Conservation (phyloP, 495 filamentous ascomycete species). For the Wilcoxina mikolae region DNA sequence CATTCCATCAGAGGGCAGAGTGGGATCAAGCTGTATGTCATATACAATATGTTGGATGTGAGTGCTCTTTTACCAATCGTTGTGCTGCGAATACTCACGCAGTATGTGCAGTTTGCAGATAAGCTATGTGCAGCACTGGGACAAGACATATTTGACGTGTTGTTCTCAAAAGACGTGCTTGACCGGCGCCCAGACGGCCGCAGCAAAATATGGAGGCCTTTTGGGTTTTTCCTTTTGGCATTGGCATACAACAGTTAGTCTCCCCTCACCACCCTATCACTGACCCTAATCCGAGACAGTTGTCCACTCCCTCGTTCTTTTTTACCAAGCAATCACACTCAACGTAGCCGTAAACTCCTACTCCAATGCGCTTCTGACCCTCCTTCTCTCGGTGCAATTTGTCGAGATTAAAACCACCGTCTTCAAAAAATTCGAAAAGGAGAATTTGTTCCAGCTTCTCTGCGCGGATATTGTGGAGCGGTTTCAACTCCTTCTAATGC, state of each 20-base stretch:
- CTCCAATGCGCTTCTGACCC: constrained; percentile 83
- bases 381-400: constrained; percentile 88
- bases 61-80: background rate
- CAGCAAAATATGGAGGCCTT: constrained; percentile 79
- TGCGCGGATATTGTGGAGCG: constrained; percentile 95
- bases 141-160: constrained; percentile 89
- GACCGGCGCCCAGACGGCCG: constrained; percentile 75
- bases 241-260: constrained; percentile 47
- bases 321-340: constrained; percentile 93
- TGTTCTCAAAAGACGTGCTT: constrained; percentile 83
- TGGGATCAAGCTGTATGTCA: constrained; percentile 95
- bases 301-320: constrained; percentile 68
- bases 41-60: constrained; percentile 90
- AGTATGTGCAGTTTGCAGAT: constrained; percentile 47
- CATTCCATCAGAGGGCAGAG: constrained; percentile 92
- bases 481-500: constrained; percentile 94
- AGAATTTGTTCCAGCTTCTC: constrained; percentile 90
- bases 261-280: constrained; percentile 8
- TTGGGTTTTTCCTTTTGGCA: constrained; percentile 79
- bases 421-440: constrained; percentile 95
- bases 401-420: constrained; percentile 96
- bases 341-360: constrained; percentile 99
- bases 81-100: background rate
- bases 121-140: constrained; percentile 77
- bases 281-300: constrained; percentile 37